Base-by-base conservation (phyloP, 441 rosid genomes). In the Kokia cookei region DNA sequence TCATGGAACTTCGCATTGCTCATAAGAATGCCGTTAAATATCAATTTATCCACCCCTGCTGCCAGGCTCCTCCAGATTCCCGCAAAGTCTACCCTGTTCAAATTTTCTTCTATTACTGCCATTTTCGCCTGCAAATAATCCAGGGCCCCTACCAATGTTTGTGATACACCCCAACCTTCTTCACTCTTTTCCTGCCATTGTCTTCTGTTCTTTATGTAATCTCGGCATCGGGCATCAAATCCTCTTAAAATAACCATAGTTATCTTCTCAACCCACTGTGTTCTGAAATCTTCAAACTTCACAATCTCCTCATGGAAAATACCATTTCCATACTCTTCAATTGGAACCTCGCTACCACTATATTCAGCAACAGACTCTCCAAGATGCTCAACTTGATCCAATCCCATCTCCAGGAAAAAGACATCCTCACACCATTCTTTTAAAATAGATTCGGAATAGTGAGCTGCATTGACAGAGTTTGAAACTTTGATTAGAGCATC, bases 391-490 rank as follows among this genome's bases (percentile, higher is more conserved):
- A 75, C 66, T 68, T 82, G 75, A 73, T 77, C 84, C 53, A 72
- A 76, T 67, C 86, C 90, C 90, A 95, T 76, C 84, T 93, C 98
- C 2, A 95, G 85, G 76, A 93, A 93, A 78, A 90, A 91, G 3
- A 93, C 86, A 75, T 93, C 98, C 75, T 93, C 99, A 43, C 85
- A 83, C 98, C 97, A 89, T 80, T 91, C 95, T 76, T 78, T 88
- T 72, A 95, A 69, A 71, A 91, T 88, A 58, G 90, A 84, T 75
- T 90, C 99, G 68, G 88, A 69, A 72, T 87, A 86, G 75, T 73
- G 88, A 37, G 88, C 83, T 75, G 95, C 95, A 81, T 93, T 95
- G 51, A 91, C 54, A 5, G 91, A 85, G 82, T 81, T 84, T 27
- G 87, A 84, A 67, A 95, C 99, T 84, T 91, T 95, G 60, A 90